Conservation (phyloP, 352 stramenopile genomes). For the Hyaloperonospora arabidopsidis region DNA sequence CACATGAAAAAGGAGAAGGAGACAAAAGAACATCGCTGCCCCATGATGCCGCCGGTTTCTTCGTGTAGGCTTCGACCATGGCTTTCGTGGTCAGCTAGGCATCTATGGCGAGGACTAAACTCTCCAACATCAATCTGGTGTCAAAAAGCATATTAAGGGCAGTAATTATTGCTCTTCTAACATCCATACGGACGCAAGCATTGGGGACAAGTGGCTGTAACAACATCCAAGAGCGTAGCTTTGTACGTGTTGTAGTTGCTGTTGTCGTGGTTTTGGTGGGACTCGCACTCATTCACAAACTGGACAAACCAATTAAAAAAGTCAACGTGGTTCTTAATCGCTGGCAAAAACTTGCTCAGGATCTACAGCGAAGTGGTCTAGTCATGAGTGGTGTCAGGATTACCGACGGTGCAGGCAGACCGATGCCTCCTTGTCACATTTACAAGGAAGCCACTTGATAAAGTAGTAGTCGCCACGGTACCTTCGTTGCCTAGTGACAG, state of each 20-base stretch:
- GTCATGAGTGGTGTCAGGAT: neutral
- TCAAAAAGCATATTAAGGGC: neutral
- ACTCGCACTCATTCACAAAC: conserved; percentile 96
- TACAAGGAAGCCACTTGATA: too few relatives aligned
- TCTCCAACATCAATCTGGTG: conserved; percentile 17
- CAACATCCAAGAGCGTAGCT: conserved; percentile 81
- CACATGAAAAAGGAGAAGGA: neutral
- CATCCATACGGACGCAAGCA: too few relatives aligned
- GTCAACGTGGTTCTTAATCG: conserved; percentile 77
- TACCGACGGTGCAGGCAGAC: too few relatives aligned
- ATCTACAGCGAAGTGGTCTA: conserved; percentile 32
- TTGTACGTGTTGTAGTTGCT: conserved; percentile 94
- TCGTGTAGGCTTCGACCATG: conserved; percentile 65
- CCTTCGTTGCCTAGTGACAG: too few relatives aligned
- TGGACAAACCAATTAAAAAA: conserved; percentile 97
- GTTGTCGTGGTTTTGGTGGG: conserved; percentile 82
- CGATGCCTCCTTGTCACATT: too few relatives aligned
- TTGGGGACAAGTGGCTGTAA: conserved; percentile 17
- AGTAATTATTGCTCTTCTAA: neutral
- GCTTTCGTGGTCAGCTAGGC: conserved; percentile 51
- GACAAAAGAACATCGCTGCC: conserved; percentile 38
- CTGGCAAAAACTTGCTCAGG: conserved; percentile 68
- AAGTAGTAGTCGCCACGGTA: too few relatives aligned
- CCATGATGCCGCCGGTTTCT: conserved; percentile 60
- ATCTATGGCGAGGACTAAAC: conserved; percentile 91